Base-by-base conservation (phyloP, 495 filamentous ascomycete species). In the Penicillium parvum region DNA sequence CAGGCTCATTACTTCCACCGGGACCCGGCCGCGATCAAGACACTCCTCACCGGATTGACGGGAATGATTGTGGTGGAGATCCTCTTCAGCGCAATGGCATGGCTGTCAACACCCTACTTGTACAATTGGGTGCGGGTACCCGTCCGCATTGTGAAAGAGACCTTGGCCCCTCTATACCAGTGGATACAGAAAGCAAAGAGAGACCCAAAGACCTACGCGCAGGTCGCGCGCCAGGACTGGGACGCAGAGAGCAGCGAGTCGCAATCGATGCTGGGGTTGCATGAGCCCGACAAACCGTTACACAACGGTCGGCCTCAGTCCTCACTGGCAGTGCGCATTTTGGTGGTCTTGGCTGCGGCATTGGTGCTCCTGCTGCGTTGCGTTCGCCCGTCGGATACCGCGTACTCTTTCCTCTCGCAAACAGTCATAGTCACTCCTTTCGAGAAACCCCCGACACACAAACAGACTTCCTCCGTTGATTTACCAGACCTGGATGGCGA, bases 1-100 rank as follows among this genome's bases (percentile, higher is more conserved):
- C 53, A 61, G 37, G 55, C 53, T 5, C 49, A 48, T 18, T 41
- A 27, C 37, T 60, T 62, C 43, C 49, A 57, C 18, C 41, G 61
- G 17, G 58, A 64, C 35, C 42, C 43, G 6, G 55, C 58, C 15
- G 40, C 50, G 2, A 27, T 59, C 44, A 59, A 57, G 29, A 57
- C 52, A 2, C 43, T 62, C 5, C 29, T 62, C 18, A 56, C 49
- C 16, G 59, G 55, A 8, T 19, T 62, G 32, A 45, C 48, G 1
- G 59, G 55, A 0, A 36, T 57, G 6, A 21, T 59, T 11, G 51
- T 59, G 9, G 47, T 51, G 17, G 55, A 62, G 16, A 32, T 59
- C 4, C 1, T 49, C 2, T 57, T 60, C 25, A 22, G 50, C 17
- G 45, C 44, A 4, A 33, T 39, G 1, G 39, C 56, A 7, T 59